phyloP scores from a whole-genome alignment of 176 grass and related monocot genomes.

The Guadua angustifolia region DNA sequence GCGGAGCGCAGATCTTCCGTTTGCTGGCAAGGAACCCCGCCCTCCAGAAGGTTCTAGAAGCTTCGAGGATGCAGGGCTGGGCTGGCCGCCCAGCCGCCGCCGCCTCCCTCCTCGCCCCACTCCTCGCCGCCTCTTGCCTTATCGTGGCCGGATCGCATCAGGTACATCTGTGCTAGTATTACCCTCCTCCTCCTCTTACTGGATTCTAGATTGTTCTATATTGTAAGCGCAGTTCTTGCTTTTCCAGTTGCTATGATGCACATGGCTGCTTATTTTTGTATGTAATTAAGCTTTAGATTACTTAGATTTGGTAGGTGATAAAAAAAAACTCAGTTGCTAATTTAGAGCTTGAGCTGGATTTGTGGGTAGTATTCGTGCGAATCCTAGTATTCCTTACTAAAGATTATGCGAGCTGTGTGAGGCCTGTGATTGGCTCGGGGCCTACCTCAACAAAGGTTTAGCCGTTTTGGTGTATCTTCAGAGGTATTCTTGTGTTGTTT shows the following conservation, averaged over 20 bases:
- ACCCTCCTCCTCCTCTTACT: background rate
- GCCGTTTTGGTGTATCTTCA: background rate
- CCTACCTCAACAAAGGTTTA: background rate
- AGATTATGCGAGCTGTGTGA: background rate
- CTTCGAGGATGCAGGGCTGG: constrained; percentile 39
- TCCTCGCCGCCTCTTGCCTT: constrained; percentile 28
- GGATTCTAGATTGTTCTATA: constrained; percentile 33
- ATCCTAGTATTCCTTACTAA: background rate
- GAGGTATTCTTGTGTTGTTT: background rate
- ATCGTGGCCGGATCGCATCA: constrained; percentile 40
- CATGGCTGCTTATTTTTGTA: background rate
- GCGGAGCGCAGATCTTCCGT: background rate
- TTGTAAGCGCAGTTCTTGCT: constrained; percentile 15
- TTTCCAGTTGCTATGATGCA: background rate
- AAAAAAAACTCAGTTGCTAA: background rate
- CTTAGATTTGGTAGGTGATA: background rate
- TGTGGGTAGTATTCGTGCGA: background rate
- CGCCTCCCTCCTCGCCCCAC: background rate
- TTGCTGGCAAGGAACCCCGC: background rate
- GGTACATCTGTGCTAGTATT: constrained; percentile 16
- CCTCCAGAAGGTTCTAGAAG: background rate
- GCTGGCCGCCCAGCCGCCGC: background rate
- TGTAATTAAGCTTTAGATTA: constrained; percentile 9
- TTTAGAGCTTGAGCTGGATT: constrained; percentile 11
- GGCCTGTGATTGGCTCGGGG: background rate